These are phyloP conservation scores for Cardamine occulta DNA, from an alignment of 345 rosid genomes.

Conservation along the genomic window DNA sequence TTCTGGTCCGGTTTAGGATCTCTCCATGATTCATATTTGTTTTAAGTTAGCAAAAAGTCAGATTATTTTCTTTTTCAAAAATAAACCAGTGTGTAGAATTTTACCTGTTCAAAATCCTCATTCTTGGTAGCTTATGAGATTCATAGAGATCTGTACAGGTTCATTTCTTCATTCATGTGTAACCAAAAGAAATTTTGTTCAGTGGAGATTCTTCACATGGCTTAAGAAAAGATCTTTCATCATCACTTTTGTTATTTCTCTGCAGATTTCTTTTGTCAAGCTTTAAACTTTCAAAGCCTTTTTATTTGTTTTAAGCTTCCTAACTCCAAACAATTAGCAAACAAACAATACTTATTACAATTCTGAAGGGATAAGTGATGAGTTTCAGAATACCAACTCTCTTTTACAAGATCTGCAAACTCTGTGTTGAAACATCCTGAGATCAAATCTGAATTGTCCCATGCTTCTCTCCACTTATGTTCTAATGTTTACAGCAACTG, in stretches of 20 bases:
- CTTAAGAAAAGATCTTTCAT: constrained; percentile 28
- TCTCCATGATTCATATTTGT: constrained; percentile 30
- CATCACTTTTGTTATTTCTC: background rate
- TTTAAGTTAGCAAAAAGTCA: constrained; percentile 20
- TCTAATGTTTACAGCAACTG: background rate
- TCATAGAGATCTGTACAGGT: constrained; percentile 61
- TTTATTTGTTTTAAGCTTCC: no score
- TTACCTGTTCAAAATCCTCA: constrained; percentile 4
- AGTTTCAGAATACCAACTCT: no score
- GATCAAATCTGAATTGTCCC: no score
- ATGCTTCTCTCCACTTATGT: no score
- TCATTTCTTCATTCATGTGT: constrained; percentile 91
- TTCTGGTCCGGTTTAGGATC: background rate
- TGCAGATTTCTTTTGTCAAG: background rate
- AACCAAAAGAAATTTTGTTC: constrained; percentile 46
- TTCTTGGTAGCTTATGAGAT: constrained; percentile 37
- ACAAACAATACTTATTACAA: no score
- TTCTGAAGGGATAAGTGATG: no score
- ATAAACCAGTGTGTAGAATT: constrained; percentile 34
- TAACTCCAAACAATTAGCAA: no score
- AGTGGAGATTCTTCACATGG: constrained; percentile 32
- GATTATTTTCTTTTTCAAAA: constrained; percentile 30
- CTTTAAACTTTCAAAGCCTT: background rate
- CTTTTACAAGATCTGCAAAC: no score
- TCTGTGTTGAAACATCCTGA: no score